phyloP scores from a whole-genome alignment of 805 yeast genomes.

The Maudiozyma pseudohumilis region DNA sequence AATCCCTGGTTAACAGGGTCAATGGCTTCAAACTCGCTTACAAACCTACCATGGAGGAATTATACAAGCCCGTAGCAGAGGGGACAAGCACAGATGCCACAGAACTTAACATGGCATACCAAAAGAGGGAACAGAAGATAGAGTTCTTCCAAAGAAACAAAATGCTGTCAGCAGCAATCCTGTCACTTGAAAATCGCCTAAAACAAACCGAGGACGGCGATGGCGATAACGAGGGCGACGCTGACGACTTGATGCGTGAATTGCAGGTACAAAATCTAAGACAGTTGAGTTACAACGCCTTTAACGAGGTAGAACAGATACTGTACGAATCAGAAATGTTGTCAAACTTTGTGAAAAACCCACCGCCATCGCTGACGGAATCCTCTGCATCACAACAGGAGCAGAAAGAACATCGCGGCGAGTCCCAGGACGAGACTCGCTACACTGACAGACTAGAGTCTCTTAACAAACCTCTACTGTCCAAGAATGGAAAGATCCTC shows the following conservation, averaged over 20 bases:
- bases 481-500: slow-evolving; percentile 67
- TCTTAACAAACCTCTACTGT: slow-evolving; percentile 42
- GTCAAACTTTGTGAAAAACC: slow-evolving; percentile 29
- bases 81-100: background rate
- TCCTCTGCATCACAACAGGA: background rate
- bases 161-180: slow-evolving; percentile 38
- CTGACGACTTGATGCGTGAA: slow-evolving; percentile 55
- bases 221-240: slow-evolving; percentile 41
- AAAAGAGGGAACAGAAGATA: slow-evolving; percentile 62
- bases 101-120: slow-evolving; percentile 17
- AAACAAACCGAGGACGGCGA: slow-evolving; percentile 25
- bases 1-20: slow-evolving; percentile 31
- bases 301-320: slow-evolving; percentile 46
- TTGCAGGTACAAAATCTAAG: slow-evolving; percentile 47
- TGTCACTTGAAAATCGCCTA: slow-evolving; percentile 29
- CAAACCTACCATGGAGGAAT: slow-evolving; percentile 32
- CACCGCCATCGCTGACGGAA: slow-evolving; percentile 8
- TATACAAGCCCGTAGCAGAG: slow-evolving; percentile 6
- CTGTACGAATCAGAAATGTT: slow-evolving; percentile 61
- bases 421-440: slow-evolving; percentile 30
- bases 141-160: slow-evolving; percentile 54
- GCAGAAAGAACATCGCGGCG: background rate
- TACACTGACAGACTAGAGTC: slow-evolving; percentile 59
- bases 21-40: slow-evolving; percentile 33
- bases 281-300: slow-evolving; percentile 42